Base-by-base conservation (phyloP, 73 alveolate genomes). In the Uronychia setigera region DNA sequence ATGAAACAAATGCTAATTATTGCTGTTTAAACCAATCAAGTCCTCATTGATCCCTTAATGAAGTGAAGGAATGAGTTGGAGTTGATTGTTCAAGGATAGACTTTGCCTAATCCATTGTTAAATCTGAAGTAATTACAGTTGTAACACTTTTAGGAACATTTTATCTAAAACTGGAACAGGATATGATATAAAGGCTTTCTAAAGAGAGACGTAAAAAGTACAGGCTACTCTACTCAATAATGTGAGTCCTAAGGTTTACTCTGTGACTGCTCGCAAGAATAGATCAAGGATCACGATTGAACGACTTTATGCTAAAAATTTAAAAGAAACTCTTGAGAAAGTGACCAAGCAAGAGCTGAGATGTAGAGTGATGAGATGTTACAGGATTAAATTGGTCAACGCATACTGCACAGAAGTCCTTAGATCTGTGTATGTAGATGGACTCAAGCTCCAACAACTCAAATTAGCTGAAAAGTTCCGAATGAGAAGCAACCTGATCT, bases 11-110 rank as follows among this genome's bases (percentile, higher is more conserved):
- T 93, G 59, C 88, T 95, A 46, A 84, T 93, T 34, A 92, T 95
- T 29, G 99, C 97, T 0, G 91, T 93, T 32, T 92, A 92, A 83
- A 88, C 91, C 74, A 95, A 95, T 88, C 86, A 93, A 86, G 60
- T 85, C 78, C 87, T 93, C 27, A 88, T 95, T 59, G 96, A 93
- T 84, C 89, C 91, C 85, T 79, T 86, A 31, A 87, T 80, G 79
- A 93, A 93, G 87, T 78, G 93, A 60, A 83, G 84, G 34, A 58
- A 76, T 28, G 99, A 95, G 89, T 77, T 93, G 1, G 96, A 93
- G 76, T 76, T 95, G 60, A 80, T 87, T 35, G 26, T 32, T 0
- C 32, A 78, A 33, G 92, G 92, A 1, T 25, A 11, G 30, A 77
- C 81, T 1, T 79, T 86, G 29, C 82, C 92, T 19, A 86, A 86